Evolutionary conservation across 2,329 filamentous ascomycete genomes (phyloP).

Genomic region (Blumeria graminis): DNA sequence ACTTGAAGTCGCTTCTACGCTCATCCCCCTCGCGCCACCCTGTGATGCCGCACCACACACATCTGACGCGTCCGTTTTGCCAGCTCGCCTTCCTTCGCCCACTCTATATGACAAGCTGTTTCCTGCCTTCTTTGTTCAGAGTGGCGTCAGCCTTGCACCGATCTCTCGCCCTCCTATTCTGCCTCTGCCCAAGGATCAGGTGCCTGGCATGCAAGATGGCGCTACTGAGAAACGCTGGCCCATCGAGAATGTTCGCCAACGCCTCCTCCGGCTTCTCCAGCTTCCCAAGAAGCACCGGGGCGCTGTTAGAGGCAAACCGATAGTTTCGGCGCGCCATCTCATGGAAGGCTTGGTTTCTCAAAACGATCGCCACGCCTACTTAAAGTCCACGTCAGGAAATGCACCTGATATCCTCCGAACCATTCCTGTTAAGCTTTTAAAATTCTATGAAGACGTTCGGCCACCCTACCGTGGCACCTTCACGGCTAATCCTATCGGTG

Average conservation of each 20-base stretch:
- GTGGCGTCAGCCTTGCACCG: conserved; percentile 46
- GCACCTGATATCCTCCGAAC: conserved; percentile 6
- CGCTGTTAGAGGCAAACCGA: conserved; percentile 19
- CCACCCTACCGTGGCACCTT: conserved; percentile 51
- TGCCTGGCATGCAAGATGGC: conserved; percentile 27
- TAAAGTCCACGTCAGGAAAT: conserved; percentile 3
- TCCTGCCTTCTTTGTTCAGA: conserved; percentile 56
- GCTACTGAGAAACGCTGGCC: conserved; percentile 12
- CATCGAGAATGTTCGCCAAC: not conserved
- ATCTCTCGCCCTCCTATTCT: conserved; percentile 30
- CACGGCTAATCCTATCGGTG: conserved; percentile 22
- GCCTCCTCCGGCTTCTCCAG: conserved; percentile 8
- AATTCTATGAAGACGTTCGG: conserved; percentile 38
- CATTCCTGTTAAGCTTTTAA: conserved; percentile 13
- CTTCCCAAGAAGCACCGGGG: conserved; percentile 16
- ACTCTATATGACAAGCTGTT: conserved; percentile 41
- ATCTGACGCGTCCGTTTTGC: conserved; percentile 6
- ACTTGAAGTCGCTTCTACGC: conserved; percentile 7
- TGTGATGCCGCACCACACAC: not conserved
- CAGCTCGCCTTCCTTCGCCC: conserved; percentile 17
- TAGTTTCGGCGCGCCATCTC: conserved; percentile 12
- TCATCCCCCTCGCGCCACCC: conserved; percentile 7
- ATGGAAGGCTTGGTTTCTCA: conserved; percentile 11
- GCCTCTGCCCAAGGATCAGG: conserved; percentile 26
- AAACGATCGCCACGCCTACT: conserved; percentile 11